Evolutionary conservation across 2,329 filamentous ascomycete species (phyloP), one percentile per base, ranked within the genome.

Genomic region (Magnaporthiopsis rhizophila): DNA sequence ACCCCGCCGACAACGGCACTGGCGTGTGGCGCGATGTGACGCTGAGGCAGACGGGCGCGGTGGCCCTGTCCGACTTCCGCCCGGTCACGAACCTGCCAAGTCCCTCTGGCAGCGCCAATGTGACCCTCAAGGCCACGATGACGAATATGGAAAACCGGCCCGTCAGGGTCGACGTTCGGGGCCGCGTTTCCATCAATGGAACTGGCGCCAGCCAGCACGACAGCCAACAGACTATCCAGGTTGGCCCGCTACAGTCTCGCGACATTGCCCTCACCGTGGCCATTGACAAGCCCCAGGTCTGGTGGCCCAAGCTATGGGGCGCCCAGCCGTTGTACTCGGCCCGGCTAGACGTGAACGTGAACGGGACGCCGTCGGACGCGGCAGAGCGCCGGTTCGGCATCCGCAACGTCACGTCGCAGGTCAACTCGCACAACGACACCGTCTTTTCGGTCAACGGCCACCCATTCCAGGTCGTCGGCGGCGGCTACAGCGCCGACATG

Each of bases 221-320:
- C 5, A 32, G 32, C 58, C 32, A 45, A 21, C 53, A 63, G 59
- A 59, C 26, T 5, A 32, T 63, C n/a, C 34, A 58, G 26, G 66
- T 86, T 15, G 69, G 70, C 2, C 69, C 81, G 15, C 58, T 69
- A 32, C 66, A 69, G 64, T 74, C 72, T 18, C 74, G 72, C 11
- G 78, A 80, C 0, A 64, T 84, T 0, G 68, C 71, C 0, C 65
- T 84, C 1, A 68, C 70, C 1, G 71, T 74, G 1, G 69, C 70
- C 1, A 66, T 87, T 15, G 62, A 73, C 0, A 72, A 79, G 1
- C 81, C 84, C 0, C 68, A 78, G 15, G 76, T 87, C 15, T 89
- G 86, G 86, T 88, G 85, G 85, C 85, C 86, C 0, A 80, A 77
- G 57, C 74, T 78, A 62, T 88, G 85, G 85, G 86, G 86, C 2